Evolutionary conservation across 352 stramenopile genomes (phyloP).

Genomic region (Phytophthora citricola): DNA sequence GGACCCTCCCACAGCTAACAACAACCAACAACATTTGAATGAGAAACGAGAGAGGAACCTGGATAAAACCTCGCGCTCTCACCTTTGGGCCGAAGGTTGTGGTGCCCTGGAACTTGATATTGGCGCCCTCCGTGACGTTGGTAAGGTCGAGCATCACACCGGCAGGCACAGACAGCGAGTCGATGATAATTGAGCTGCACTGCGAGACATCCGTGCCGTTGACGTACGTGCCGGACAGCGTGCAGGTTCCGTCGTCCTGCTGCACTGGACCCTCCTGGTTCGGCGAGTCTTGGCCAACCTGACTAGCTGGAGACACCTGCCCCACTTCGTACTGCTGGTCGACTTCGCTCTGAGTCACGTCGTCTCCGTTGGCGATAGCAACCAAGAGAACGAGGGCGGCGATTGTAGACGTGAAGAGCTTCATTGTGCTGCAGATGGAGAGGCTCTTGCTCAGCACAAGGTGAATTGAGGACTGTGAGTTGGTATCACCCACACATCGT

Average conservation of each 20-base stretch:
- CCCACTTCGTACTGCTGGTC: conserved; percentile 5
- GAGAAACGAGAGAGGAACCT: not conserved
- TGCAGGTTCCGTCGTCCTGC: conserved; percentile 9
- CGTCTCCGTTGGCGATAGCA: not conserved
- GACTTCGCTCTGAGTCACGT: conserved; percentile 13
- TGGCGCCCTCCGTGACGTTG: conserved; percentile 26
- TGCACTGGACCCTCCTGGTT: not conserved
- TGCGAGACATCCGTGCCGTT: conserved; percentile 36
- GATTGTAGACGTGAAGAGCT: conserved; percentile 7
- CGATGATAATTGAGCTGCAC: conserved; percentile 33
- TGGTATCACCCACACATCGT: not conserved
- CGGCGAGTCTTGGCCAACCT: conserved; percentile 10
- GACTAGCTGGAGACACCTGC: conserved; percentile 6
- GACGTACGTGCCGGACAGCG: conserved; percentile 32
- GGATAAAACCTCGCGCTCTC: not conserved
- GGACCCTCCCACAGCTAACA: conserved; percentile 32
- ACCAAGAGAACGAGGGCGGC: conserved; percentile 13
- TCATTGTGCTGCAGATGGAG: not conserved
- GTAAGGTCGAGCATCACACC: conserved; percentile 31
- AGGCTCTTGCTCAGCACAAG: not conserved
- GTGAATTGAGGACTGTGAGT: conserved; percentile 3
- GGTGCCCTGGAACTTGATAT: conserved; percentile 38
- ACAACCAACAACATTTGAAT: not conserved
- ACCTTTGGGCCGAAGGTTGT: conserved; percentile 38
- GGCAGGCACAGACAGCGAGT: conserved; percentile 13